Percentiles rank a stretch among this genome's conserved stretches.
Evolutionary conservation across 129 eudicot genomes (phyloP).

Genomic region (Flaveria linearis): DNA sequence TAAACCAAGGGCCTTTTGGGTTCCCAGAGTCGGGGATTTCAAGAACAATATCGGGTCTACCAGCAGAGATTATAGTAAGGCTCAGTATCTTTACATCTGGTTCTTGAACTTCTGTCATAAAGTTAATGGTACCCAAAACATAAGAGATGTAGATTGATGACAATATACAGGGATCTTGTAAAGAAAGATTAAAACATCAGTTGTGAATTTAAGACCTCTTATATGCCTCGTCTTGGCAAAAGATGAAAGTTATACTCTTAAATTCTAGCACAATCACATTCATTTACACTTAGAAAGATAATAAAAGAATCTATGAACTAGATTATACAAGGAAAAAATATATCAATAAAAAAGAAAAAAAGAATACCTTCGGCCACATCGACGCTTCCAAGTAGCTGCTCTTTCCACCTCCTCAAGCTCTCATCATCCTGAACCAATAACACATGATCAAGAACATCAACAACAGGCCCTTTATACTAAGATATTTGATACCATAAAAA

Average conservation of each 20-base stretch:
- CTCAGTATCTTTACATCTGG: constrained; percentile 84
- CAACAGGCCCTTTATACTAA: constrained; percentile 1
- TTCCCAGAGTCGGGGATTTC: constrained; percentile 66
- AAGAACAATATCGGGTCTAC: constrained; percentile 63
- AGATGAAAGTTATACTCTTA: not conserved
- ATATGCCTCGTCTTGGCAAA: no score
- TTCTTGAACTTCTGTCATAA: constrained; percentile 51
- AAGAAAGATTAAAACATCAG: not conserved
- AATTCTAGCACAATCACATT: not conserved
- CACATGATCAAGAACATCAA: constrained; percentile 14
- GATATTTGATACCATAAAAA: not conserved
- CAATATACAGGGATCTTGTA: not conserved
- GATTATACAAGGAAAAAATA: not conserved
- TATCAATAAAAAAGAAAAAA: not conserved
- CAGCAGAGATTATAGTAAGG: constrained; percentile 56
- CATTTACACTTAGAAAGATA: not conserved
- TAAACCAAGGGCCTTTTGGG: constrained; percentile 70
- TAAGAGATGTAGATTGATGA: constrained; percentile 1
- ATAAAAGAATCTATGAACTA: not conserved
- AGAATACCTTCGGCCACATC: constrained; percentile 54
- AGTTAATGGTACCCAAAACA: not conserved
- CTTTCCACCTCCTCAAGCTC: constrained; percentile 89
- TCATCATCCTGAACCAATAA: constrained; percentile 66
- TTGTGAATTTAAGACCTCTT: not conserved
- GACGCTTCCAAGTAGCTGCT: constrained; percentile 69